Evolutionary conservation across 148 eudicot genomes (phyloP), one percentile per base, ranked within the genome.

Genomic region (Limonium bicolor): DNA sequence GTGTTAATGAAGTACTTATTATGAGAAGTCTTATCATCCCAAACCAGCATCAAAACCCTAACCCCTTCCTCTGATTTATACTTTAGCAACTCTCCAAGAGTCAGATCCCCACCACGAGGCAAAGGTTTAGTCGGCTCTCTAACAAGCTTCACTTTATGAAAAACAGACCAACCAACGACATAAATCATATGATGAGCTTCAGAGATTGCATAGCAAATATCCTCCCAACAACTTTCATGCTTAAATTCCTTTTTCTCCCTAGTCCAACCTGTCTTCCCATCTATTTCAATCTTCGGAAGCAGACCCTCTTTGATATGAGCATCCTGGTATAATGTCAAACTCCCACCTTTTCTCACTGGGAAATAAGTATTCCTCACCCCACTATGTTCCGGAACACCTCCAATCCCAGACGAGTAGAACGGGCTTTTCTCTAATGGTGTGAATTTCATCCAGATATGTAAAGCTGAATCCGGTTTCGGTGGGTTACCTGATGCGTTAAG

Each of bases 1-100:
- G 82, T 77, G 6, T 78, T 75, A 21, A 90, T 15, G 28, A 75
- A 58, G 35, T 70, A 68, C 64, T 70, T 84, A 26, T 57, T 63
- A 29, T 84, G 99, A 6, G 99, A 90, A 56, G 95, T 84, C 70
- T 80, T 84, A 48, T 90, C 99, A 67, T 90, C 93, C 99, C 99
- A 90, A 60, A 90, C 72, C 63, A 90, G 45, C 64, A 90, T 34
- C 66, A 90, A 48, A 31, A 90, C 95, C 25, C 99, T 53, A 15
- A 90, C 99, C 20, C 99, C 99, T 67, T 90, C 99, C 59, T 90
- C 75, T 0, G 99, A 90, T 65, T 90, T 90, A 54, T 90, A 90
- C 82, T 71, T 90, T 36, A 90, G 67, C 64, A 90, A 49, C 0
- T 90, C 93, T 5, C 99, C 99, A 21, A 90, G 69, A 5, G 71